Base-by-base conservation (phyloP, 192 early-diverging fungal genomes). In the Chytriomyces sp. region DNA sequence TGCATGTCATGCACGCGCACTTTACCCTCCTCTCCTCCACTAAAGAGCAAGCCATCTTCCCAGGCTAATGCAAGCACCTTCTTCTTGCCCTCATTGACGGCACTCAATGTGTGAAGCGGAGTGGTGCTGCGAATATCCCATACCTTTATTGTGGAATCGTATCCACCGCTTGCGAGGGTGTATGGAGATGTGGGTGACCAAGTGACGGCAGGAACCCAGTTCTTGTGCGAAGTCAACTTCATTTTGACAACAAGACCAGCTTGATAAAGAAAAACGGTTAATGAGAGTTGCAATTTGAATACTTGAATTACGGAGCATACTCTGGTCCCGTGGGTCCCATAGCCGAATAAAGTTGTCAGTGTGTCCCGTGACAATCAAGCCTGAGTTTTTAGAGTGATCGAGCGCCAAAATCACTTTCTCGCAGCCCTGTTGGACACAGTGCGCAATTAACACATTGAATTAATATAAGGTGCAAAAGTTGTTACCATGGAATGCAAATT, bases 121-220 rank as follows among this genome's bases (percentile, higher is more conserved):
- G 89, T 91, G 70, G 91, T 92, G 81, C 91, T 93, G 70, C 97
- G 91, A 26, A 98, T 92, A 82, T 99, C 97, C 96, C 96, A 98
- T 26, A 99, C 89, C 78, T 93, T 92, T 68, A 97, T 80, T 5
- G 93, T 86, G 49, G 89, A 85, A 82, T 99, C 97, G 77, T 97
- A 94, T 44, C 95, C 96, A 44, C 90, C 93, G 67, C 89, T 91
- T 8, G 89, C 93, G 53, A 99, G 81, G 75, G 90, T 88, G 81
- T 90, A 93, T 45, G 86, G 82, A 43, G 89, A 92, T 50, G 83
- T 86, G 16, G 93, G 89, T 2, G 95, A 94, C 95, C 95, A 96
- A 10, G 89, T 84, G 5, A 99, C 89, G 65, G 91, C 82, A 3
- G 94, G 86, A 45, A 96, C 94, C 92, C 94, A 96, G 82, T 89